phyloP scores from a whole-genome alignment of 345 rosid genomes.

The Cardamine resedifolia region DNA sequence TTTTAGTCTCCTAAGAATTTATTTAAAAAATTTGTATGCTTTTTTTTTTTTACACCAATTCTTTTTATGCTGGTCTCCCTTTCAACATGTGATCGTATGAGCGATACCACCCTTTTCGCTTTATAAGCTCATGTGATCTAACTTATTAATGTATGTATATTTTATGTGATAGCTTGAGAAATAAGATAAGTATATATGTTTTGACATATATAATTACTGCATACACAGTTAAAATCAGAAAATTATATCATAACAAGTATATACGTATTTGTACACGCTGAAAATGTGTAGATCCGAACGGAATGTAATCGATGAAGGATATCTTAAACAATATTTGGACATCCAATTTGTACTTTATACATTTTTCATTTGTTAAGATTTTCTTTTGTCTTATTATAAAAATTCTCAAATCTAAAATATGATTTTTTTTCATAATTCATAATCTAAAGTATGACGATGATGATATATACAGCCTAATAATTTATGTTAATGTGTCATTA shows the following conservation, averaged over 20 bases:
- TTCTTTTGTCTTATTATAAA: too few relatives aligned
- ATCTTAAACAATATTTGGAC: background rate
- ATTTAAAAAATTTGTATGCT: too few relatives aligned
- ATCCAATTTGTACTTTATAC: background rate
- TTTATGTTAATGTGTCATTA: background rate
- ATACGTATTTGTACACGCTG: background rate
- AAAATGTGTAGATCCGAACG: background rate
- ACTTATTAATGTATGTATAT: background rate
- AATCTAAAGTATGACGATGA: background rate
- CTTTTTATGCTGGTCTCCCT: background rate
- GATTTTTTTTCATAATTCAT: background rate
- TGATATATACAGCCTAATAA: background rate
- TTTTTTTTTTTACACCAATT: background rate
- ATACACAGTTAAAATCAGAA: background rate
- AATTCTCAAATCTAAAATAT: background rate
- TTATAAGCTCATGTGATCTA: conserved; percentile 28
- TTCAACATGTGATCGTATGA: conserved; percentile 28
- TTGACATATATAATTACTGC: background rate
- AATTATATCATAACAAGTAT: background rate
- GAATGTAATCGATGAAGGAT: background rate
- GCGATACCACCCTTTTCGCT: background rate
- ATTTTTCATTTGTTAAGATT: background rate
- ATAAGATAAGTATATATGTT: too few relatives aligned
- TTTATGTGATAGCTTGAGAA: too few relatives aligned
- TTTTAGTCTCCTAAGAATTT: background rate